Conservation (phyloP, 148 eudicot species). For the Vaccinium myrtillus region DNA sequence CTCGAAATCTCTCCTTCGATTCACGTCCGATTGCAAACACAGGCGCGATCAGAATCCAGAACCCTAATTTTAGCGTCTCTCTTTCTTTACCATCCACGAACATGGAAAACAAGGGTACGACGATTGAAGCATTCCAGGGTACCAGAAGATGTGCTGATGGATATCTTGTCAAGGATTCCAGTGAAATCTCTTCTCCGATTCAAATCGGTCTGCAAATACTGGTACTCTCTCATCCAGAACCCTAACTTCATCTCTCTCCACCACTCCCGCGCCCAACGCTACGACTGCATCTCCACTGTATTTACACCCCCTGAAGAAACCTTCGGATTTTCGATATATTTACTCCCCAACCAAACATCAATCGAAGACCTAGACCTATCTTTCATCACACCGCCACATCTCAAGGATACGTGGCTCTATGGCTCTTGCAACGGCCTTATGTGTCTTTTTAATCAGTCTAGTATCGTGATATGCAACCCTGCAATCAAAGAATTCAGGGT, state of each 20-base stretch:
- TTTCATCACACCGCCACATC: background rate
- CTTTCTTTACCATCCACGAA: too few relatives aligned
- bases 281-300: background rate
- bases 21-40: too few relatives aligned
- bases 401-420: background rate
- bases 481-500: background rate
- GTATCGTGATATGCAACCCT: background rate
- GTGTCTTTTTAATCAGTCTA: background rate
- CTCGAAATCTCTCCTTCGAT: too few relatives aligned
- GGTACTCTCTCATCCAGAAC: background rate
- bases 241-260: background rate
- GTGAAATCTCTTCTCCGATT: background rate
- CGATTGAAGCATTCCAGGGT: too few relatives aligned
- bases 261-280: background rate
- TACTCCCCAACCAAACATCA: background rate
- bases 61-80: too few relatives aligned
- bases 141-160: too few relatives aligned
- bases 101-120: too few relatives aligned
- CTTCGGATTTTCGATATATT: too few relatives aligned
- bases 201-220: background rate
- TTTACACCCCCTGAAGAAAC: too few relatives aligned
- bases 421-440: background rate
- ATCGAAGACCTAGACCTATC: background rate
- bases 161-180: too few relatives aligned
- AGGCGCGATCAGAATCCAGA: too few relatives aligned